Percentiles rank a stretch among this genome's conserved stretches.
Evolutionary conservation across 208 protist genomes (phyloP).

Genomic region (Trypanosoma theileri): DNA sequence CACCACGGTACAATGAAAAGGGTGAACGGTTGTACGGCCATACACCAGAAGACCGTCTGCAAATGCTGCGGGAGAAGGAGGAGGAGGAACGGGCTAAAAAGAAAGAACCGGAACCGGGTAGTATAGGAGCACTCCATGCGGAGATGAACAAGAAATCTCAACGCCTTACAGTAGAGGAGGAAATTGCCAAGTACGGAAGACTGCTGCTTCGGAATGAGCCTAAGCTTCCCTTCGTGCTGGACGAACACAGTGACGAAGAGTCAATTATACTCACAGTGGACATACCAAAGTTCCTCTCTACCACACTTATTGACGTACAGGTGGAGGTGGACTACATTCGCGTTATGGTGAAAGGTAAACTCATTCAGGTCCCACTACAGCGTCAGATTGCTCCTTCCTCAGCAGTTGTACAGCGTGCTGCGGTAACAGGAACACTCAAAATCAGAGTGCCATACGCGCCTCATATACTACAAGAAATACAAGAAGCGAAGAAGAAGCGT

Average conservation of each 20-base stretch:
- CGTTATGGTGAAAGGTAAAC: conserved; percentile 92
- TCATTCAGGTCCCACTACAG: conserved; percentile 90
- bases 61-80: conserved; percentile 85
- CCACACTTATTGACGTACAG: conserved; percentile 90
- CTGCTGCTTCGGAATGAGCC: conserved; percentile 92
- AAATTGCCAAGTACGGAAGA: conserved; percentile 84
- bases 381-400: conserved; percentile 72
- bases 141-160: conserved; percentile 48
- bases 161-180: conserved; percentile 81
- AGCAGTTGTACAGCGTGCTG: conserved; percentile 67
- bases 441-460: conserved; percentile 76
- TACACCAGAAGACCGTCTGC: conserved; percentile 85
- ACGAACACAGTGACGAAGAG: conserved; percentile 61
- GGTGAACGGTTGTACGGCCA: conserved; percentile 91
- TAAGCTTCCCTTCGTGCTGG: conserved; percentile 83
- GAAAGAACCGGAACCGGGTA: conserved; percentile 34
- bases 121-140: conserved; percentile 60
- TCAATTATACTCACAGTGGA: conserved; percentile 82
- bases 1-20: conserved; percentile 83
- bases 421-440: conserved; percentile 80
- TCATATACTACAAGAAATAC: conserved; percentile 38
- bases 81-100: conserved; percentile 48
- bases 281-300: conserved; percentile 93
- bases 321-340: conserved; percentile 92
- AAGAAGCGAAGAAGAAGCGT: conserved; percentile 20